phyloP scores from a whole-genome alignment of 1,284 basidiomycete species.

The Microbotryum lychnidis-dioicae region DNA sequence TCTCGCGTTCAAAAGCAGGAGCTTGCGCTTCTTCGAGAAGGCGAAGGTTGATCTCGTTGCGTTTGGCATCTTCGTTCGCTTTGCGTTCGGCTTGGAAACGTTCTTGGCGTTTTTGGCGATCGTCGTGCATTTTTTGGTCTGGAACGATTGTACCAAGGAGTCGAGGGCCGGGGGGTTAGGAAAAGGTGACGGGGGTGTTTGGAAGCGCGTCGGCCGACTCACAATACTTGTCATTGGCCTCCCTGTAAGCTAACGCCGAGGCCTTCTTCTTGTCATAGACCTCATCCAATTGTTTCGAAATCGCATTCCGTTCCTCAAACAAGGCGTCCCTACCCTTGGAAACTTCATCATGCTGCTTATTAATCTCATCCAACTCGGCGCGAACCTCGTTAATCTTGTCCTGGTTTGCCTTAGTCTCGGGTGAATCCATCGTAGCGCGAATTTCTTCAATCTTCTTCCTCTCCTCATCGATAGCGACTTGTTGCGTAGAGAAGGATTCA shows the following conservation, averaged over 20 bases:
- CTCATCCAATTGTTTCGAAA: slow-evolving; percentile 46
- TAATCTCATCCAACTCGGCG: slow-evolving; percentile 75
- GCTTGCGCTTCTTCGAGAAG: slow-evolving; percentile 82
- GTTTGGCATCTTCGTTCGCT: slow-evolving; percentile 73
- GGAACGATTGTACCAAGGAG: slow-evolving; percentile 16
- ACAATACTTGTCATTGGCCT: slow-evolving; percentile 60
- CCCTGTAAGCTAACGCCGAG: slow-evolving; percentile 59
- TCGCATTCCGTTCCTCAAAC: slow-evolving; percentile 72
- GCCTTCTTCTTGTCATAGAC: slow-evolving; percentile 75
- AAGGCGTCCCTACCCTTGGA: slow-evolving; percentile 75
- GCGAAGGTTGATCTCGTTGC: slow-evolving; percentile 67
- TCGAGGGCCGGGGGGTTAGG: not conserved
- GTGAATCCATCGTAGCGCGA: slow-evolving; percentile 78
- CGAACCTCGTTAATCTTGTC: slow-evolving; percentile 78
- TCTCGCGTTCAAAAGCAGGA: slow-evolving; percentile 86
- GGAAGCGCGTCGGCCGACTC: not conserved
- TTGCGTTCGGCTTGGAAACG: slow-evolving; percentile 68
- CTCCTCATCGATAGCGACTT: slow-evolving; percentile 73
- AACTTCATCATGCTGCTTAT: slow-evolving; percentile 77
- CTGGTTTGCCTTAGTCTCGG: slow-evolving; percentile 71
- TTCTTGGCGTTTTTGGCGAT: slow-evolving; percentile 75
- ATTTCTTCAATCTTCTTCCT: slow-evolving; percentile 68
- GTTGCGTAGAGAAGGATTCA: slow-evolving; percentile 66
- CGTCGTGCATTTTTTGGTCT: slow-evolving; percentile 44
- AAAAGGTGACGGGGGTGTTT: not conserved